Evolutionary conservation across 306 rosid species (phyloP).

Genomic region (Vigna hirtella): DNA sequence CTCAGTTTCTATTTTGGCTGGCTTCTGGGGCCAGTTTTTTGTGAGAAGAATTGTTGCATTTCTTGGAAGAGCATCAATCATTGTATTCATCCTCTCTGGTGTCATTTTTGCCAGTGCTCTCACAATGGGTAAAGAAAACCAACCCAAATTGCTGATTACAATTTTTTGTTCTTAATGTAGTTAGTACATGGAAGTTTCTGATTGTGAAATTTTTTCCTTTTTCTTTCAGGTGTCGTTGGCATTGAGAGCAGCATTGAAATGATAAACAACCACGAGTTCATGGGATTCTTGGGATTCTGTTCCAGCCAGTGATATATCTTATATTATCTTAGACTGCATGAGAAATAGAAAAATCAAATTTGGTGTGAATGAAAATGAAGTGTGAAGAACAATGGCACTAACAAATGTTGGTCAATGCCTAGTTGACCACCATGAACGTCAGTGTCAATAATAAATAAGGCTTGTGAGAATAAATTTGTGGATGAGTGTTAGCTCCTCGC

Average conservation of each 20-base stretch:
- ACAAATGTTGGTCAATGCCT: conserved; percentile 63
- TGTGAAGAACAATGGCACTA: background rate
- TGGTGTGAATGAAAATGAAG: background rate
- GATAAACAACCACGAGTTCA: conserved; percentile 80
- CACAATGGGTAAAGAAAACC: conserved; percentile 73
- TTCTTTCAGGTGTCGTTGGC: conserved; percentile 71
- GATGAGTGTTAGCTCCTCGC: conserved; percentile 57
- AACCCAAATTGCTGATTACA: background rate
- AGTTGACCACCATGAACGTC: conserved; percentile 62
- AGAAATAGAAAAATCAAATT: background rate
- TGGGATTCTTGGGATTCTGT: conserved; percentile 86
- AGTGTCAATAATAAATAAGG: conserved; percentile 39
- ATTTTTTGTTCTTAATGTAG: background rate
- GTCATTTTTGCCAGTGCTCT: conserved; percentile 87
- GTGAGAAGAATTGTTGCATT: conserved; percentile 62
- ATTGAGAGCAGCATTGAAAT: conserved; percentile 63
- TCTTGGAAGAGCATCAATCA: conserved; percentile 76
- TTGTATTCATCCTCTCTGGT: conserved; percentile 86
- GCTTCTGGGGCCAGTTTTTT: conserved; percentile 83
- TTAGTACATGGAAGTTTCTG: background rate
- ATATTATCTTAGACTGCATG: background rate
- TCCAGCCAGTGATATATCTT: conserved; percentile 51
- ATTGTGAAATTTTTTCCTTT: conserved; percentile 10
- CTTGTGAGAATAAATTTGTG: conserved; percentile 6
- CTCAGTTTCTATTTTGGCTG: conserved; percentile 72